Base-by-base conservation (phyloP, 108 stramenopile genomes). In the Conticribra weissflogii region DNA sequence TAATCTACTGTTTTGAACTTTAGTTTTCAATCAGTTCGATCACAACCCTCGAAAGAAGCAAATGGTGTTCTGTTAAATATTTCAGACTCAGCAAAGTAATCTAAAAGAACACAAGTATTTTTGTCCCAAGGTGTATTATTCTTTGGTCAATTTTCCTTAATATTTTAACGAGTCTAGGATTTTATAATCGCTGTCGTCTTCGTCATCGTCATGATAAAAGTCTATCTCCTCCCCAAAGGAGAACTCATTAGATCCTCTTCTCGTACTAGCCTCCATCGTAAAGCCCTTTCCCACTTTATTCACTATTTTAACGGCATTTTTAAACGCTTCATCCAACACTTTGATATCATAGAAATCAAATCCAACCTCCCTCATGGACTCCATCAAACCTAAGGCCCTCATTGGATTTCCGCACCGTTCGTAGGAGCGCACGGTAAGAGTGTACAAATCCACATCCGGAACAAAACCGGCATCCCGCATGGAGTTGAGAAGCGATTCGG, bases 401-500 rank as follows among this genome's bases (percentile, higher is more conserved):
- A 85, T 76, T 16, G 89, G 92, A 36, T 90, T 86, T n/a, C 85
- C 79, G 30, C 76, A 75, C 18, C 85, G 78, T 71, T 93, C 92
- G 52, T 88, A 90, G 27, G 92, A 81, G 22, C 89, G 62, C 7
- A 93, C 89, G 16, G 86, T 87, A 21, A 78, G 49, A 18, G 92
- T 90, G 71, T 81, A 90, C 24, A 93, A 69, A 59, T 93, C 88
- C 3, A 93, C 92, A 41, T 93, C 89, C 0, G 89, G 92, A 29
- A 72, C 61, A 60, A 86, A 85, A 12, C 88, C 89, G 60, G 70
- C 86, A 55, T 79, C 63, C n/a, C 81, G 83, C 92, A 93, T 93
- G 24, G 71, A 73, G n/a, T 58, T 41, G 32, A 93, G 71, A 18
- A 90, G 80, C 12, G 81, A 69, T 63, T 90, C 86, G n/a, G 92